A percentile compares a stretch with the other conserved stretches of the same genome.
Evolutionary conservation across 2,329 filamentous ascomycete genomes (phyloP).

Genomic region (Aspergillus fumigatus): DNA sequence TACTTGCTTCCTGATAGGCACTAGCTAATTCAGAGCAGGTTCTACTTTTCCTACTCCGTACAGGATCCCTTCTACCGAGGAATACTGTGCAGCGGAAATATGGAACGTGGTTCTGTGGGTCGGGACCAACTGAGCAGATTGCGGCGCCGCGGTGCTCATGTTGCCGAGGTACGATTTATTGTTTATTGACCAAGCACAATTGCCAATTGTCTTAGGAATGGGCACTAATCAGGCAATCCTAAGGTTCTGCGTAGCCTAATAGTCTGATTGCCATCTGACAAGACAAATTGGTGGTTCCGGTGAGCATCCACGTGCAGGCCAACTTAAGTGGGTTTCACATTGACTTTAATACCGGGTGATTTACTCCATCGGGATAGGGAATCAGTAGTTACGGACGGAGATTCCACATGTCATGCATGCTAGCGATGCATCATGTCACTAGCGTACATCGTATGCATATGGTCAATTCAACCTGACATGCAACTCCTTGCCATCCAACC

Average conservation of each 20-base stretch:
- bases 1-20: background rate
- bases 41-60: too few species aligned
- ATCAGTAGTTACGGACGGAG: background rate
- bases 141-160: background rate
- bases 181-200: too few species aligned
- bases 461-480: conserved; percentile 26
- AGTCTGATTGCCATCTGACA: background rate
- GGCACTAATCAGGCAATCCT: background rate
- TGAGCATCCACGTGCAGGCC: background rate
- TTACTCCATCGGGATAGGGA: background rate
- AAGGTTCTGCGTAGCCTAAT: background rate
- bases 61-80: background rate
- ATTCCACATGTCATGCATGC: background rate
- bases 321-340: background rate
- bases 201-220: too few species aligned
- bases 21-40: background rate
- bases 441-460: background rate
- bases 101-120: background rate
- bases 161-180: background rate
- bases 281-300: background rate
- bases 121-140: background rate
- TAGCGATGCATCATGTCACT: background rate
- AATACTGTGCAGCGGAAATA: background rate
- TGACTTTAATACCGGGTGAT: background rate
- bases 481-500: conserved; percentile 55